Base-by-base conservation (phyloP, 2,329 filamentous ascomycete species). In the Didymella keratinophila region DNA sequence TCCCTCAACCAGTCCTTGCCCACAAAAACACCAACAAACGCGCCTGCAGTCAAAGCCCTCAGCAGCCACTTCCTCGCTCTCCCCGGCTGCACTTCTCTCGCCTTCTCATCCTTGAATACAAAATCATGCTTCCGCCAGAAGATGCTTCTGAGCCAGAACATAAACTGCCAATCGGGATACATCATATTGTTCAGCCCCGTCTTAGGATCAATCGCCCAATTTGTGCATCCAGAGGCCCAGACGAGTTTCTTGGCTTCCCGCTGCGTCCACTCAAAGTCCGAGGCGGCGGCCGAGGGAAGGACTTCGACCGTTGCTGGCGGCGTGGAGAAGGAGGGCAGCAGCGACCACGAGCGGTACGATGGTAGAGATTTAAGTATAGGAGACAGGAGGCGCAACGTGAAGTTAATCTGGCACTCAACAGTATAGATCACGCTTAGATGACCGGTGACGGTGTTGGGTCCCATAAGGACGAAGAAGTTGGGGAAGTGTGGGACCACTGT, bases 351-450 rank as follows among this genome's bases (percentile, higher is more conserved):
- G 16, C 63, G 68, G 44, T 69, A 71, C 1, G 65, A 62, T n/a
- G 71, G 65, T 50, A 78, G 52, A 16, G 69, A 62, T 4, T 69
- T 59, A 25, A 82, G 62, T 32, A 84, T 74, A 0, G 82, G 81
- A 0, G 62, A 63, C 12, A 84, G 71, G 0, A 81, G 67, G 8
- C 79, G 74, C 7, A 80, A 66, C 18, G 73, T 73, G 59, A 82
- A 82, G 65, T 82, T 83, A 52, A 84, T 81, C 56, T 84, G 81
- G 62, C 82, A 84, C 63, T 84, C 82, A 0, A 79, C 78, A 0
- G 81, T 80, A 65, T 81, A 83, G 20, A 84, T 80, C 4, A 83
- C 82, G 0, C 78, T 81, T 0, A 82, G 68, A 61, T 84, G 82
- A 0, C 82, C 82, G 0, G 79, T 83, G 2, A 80, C 71, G 0